phyloP scores from a whole-genome alignment of 805 yeast species.

The Teunomyces panamensis region DNA sequence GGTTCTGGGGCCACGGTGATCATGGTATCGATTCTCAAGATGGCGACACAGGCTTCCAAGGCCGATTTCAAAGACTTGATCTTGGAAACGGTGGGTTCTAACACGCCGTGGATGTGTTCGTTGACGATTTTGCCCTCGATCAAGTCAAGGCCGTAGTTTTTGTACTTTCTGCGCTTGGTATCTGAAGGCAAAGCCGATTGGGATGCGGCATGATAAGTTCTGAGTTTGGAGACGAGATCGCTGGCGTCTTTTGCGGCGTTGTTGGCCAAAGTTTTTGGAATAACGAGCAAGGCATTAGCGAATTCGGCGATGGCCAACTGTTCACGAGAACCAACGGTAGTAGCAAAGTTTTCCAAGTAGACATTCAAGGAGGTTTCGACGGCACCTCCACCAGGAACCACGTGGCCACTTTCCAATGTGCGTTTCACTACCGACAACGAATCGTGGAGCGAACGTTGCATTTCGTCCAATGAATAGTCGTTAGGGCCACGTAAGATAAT shows the following conservation, averaged over 20 bases:
- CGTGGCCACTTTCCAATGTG: conserved; percentile 87
- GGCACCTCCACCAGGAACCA: conserved; percentile 99
- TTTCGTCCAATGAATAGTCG: conserved; percentile 92
- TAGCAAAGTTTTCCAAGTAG: conserved; percentile 93
- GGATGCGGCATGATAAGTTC: conserved; percentile 94
- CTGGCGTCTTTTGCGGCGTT: conserved; percentile 97
- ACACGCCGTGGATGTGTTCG: conserved; percentile 78
- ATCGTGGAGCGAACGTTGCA: conserved; percentile 97
- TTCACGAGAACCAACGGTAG: conserved; percentile 95
- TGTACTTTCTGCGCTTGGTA: conserved; percentile 77
- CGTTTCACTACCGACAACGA: conserved; percentile 93
- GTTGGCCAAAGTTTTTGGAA: conserved; percentile 95
- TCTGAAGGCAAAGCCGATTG: conserved; percentile 86
- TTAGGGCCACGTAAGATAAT: conserved; percentile 94
- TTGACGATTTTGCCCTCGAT: conserved; percentile 89
- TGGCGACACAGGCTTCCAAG: conserved; percentile 96
- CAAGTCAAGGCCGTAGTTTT: conserved; percentile 89
- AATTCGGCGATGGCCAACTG: conserved; percentile 98
- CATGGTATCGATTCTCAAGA: conserved; percentile 96
- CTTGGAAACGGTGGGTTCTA: conserved; percentile 94
- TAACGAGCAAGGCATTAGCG: conserved; percentile 82
- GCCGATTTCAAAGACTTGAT: conserved; percentile 92
- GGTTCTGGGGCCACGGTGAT: conserved; percentile 96
- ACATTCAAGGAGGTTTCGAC: conserved; percentile 95
- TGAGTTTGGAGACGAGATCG: conserved; percentile 89